Percentiles rank a stretch among this genome's conserved stretches.
Conservation (phyloP, 768 basidiomycete genomes). For the Crucibulum laeve region DNA sequence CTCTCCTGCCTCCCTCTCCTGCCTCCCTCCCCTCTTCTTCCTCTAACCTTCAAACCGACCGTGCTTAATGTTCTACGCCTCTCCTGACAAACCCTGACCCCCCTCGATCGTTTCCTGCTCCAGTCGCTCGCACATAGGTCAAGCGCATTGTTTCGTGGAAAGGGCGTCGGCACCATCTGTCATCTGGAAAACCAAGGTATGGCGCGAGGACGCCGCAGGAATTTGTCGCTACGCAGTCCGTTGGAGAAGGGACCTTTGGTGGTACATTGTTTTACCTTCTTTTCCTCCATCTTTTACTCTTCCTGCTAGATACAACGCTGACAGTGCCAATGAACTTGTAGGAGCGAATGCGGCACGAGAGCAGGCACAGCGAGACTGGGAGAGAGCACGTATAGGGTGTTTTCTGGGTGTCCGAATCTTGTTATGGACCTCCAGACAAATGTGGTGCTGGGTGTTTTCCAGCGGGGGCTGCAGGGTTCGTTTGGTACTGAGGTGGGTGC, state of each 20-base stretch:
- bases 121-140: conserved; percentile 65
- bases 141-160: conserved; percentile 53
- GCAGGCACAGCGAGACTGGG: conserved; percentile 27
- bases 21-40: conserved; percentile 8
- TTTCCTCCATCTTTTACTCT: no score
- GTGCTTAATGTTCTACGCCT: conserved; percentile 69
- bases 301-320: no score
- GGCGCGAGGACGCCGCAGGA: conserved; percentile 62
- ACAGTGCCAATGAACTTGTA: no score
- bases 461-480: conserved; percentile 62
- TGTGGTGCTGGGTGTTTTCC: conserved; percentile 61
- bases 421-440: conserved; percentile 75
- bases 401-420: conserved; percentile 70
- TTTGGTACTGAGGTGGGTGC: conserved; percentile 53
- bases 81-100: conserved; percentile 56
- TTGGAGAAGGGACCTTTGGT: conserved; percentile 3
- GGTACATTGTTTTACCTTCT: no score
- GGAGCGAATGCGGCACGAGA: conserved; percentile 12
- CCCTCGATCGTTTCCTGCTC: conserved; percentile 69
- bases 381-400: conserved; percentile 67
- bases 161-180: conserved; percentile 70
- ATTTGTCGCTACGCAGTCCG: conserved; percentile 59
- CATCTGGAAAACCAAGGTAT: conserved; percentile 76
- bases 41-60: conserved; percentile 17
- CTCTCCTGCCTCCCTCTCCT: no score